A percentile compares a stretch with the other conserved stretches of the same genome.
These are phyloP conservation scores for Imleria badia DNA, from an alignment of 768 basidiomycete genomes.

Conservation along the genomic window DNA sequence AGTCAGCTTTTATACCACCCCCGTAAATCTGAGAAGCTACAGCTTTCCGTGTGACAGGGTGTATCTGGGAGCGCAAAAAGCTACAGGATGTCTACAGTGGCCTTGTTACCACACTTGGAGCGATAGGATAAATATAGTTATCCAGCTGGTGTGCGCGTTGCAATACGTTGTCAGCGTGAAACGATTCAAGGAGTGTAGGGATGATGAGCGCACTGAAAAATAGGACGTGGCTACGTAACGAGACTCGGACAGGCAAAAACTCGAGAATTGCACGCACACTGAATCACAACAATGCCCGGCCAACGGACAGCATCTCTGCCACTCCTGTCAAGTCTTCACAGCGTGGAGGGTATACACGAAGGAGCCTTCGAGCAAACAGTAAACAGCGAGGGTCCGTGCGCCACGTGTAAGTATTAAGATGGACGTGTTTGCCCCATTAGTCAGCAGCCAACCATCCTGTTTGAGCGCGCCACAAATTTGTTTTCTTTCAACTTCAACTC, in stretches of 20 bases:
- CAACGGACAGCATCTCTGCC: slow-evolving; percentile 3
- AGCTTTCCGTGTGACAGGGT: slow-evolving; percentile 9
- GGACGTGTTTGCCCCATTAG: slow-evolving; percentile 15
- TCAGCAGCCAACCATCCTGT: slow-evolving; percentile 22
- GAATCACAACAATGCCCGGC: slow-evolving; percentile 3
- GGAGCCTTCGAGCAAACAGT: no score
- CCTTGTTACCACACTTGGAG: slow-evolving; percentile 2
- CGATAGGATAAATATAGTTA: not conserved
- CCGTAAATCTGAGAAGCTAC: slow-evolving; percentile 2
- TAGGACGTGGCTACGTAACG: slow-evolving; percentile 12
- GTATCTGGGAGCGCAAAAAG: slow-evolving; percentile 12
- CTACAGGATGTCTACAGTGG: slow-evolving; percentile 16
- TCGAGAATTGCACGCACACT: not conserved
- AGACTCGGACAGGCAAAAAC: not conserved
- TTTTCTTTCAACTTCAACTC: slow-evolving; percentile 21
- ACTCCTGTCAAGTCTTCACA: not conserved
- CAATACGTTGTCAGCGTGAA: slow-evolving; percentile 3
- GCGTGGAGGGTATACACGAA: not conserved
- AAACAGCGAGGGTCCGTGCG: slow-evolving; percentile 22
- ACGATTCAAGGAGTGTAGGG: not conserved
- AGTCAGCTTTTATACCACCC: slow-evolving; percentile 20
- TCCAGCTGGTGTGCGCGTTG: not conserved
- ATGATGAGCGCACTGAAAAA: not conserved
- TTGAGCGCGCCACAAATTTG: slow-evolving; percentile 26
- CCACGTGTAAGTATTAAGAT: slow-evolving; percentile 18